Evolutionary conservation across 257 asterid genomes (phyloP), one percentile per base, ranked within the genome.

Genomic region (Solanum bulbocastanum): DNA sequence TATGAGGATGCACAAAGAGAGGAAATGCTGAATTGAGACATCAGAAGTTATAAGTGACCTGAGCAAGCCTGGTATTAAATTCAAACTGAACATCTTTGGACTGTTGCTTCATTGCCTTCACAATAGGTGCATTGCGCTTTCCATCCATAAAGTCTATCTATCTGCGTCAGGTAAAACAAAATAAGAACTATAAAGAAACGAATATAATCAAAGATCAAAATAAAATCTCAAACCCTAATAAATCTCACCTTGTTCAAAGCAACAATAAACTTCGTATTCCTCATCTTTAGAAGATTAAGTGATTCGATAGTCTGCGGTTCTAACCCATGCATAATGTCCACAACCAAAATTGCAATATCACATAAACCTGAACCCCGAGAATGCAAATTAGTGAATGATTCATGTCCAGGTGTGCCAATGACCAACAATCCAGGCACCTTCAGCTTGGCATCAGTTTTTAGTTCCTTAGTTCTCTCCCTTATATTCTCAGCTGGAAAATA

Each of bases 301-400:
- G 99, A 96, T 74, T 96, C 99, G 36, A 97, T 95, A 20, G 99
- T 97, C 89, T 97, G 99, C n/a, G 94, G 99, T 89, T 97, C 99
- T 92, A 96, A 89, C 18, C 99, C 99, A 90, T 97, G 99, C 98
- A 96, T 97, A 88, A 97, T 96, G 90, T 97, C 99, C 58, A 97
- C 98, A 42, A 96, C 99, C 91, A 97, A 90, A 88, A 97, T 96
- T 72, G 99, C 99, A 89, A 97, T 93, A 86, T 96, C 99, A 90
- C 99, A 97, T 88, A 97, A 91, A 78, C 99, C 99, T 49, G 99
- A 97, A 83, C 99, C 99, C 40, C 98, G 95, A 89, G 99, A 95
- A 12, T 98, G 96, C 92, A 96, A 89, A 87, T 97, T 97, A 85
- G 94, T 93, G 91, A 97, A 96, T 9, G 99, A 97, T 90, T 97